Evolutionary conservation across 805 yeast species (phyloP), one percentile per base, ranked within the genome.

Genomic region (Lachancea meyersii): DNA sequence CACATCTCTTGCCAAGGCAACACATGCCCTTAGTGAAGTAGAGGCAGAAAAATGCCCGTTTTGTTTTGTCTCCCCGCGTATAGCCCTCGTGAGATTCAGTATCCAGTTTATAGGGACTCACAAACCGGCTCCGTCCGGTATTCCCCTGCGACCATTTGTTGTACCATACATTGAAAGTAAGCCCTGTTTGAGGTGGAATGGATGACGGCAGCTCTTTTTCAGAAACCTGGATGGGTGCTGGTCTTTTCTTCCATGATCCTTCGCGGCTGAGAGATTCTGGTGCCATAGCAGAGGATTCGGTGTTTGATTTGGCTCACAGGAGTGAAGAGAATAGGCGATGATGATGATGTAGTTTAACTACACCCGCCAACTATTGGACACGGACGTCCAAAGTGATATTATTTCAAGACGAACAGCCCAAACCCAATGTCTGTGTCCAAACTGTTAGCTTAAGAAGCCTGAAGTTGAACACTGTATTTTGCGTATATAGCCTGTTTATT

Each of bases 11-110:
- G 2, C 97, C 97, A 46, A 77, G 73, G 40, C 78, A 75, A 57
- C 98, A 91, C 60, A 86, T 75, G 0, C 97, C 97, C 38, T 89
- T 77, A 2, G 96, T 91, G 65, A 86, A 91, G 65, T 81, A 86
- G 2, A 91, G 55, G 57, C 98, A 91, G 40, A 87, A 74, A 39
- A 70, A 80, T 13, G 69, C 66, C 39, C 54, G 60, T 46, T 49
- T 62, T 18, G 70, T 64, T 37, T 69, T 69, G 48, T 77, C 80
- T 1, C 88, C 94, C 43, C 65, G 69, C 0, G 97, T 91, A 44
- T 72, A 73, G 0, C 97, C 97, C 0, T 85, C 61, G 54, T 91
- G 96, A 36, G 60, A 55, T 11, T 59, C 69, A 7, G 83, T 69
- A 48, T 80, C 67, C 38, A 91, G 78, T 45, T 80, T 66, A 52